phyloP scores from a whole-genome alignment of 129 eudicot species.

The Flaveria brownii region DNA sequence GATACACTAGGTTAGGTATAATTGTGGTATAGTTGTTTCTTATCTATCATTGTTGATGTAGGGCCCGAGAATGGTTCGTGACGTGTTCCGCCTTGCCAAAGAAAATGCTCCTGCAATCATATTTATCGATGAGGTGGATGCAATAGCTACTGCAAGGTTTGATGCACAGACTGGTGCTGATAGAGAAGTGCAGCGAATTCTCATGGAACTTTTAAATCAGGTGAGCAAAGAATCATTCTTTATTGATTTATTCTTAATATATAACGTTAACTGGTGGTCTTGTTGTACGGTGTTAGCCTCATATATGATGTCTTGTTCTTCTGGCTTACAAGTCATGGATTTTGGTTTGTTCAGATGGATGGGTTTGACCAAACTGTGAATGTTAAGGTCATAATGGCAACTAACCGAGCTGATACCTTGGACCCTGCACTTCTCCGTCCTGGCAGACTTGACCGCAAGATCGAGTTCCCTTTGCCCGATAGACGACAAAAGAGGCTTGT shows the following conservation, averaged over 20 bases:
- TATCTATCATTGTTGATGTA: conserved; percentile 15
- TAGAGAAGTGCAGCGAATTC: conserved; percentile 89
- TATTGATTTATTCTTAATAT: neutral
- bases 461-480: conserved; percentile 79
- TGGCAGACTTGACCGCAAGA: conserved; percentile 73
- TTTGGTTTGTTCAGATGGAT: conserved; percentile 61
- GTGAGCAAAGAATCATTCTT: conserved; percentile 21
- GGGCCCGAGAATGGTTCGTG: conserved; percentile 98
- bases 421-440: conserved; percentile 71
- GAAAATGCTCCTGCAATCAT: conserved; percentile 92
- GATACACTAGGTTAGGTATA: neutral
- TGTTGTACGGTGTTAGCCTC: too few species aligned
- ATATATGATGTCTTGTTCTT: neutral
- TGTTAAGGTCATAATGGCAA: conserved; percentile 72
- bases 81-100: conserved; percentile 86
- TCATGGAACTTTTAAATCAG: conserved; percentile 90
- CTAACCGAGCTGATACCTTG: conserved; percentile 56
- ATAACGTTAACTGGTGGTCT: neutral
- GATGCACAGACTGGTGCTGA: conserved; percentile 95
- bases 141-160: conserved; percentile 84
- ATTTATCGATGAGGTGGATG: conserved; percentile 88
- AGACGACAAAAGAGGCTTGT: conserved; percentile 64
- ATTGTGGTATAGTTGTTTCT: neutral
- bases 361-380: conserved; percentile 90
- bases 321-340: neutral